Evolutionary conservation across 1,284 basidiomycete species (phyloP), one percentile per base, ranked within the genome.

Genomic region (Marasmius tenuissimus): DNA sequence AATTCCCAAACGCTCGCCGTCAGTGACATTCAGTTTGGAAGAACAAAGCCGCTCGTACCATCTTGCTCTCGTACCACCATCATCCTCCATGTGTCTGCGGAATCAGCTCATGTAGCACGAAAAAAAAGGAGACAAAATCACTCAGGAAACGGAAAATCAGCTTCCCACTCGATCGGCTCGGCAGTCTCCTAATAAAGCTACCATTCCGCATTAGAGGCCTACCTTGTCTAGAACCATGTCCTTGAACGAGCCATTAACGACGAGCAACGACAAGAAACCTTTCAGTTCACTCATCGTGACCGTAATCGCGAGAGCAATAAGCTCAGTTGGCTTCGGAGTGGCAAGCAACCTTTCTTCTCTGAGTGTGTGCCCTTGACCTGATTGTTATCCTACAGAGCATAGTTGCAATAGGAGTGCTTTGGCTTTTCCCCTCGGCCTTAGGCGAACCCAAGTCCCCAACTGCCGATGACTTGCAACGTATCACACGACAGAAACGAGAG

Each of bases 241-340:
- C 27, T 48, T 57, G 38, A n/a, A 51, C 27, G 52, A 54, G 34
- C 34, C 40, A 37, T 10, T 53, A 7, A 53, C 59, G 35, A 61
- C 56, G 47, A 63, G 34, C 38, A 58, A 59, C 35, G 35, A 58
- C 34, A 47, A 61, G 55, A 12, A 49, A 50, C 49, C 60, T 50
- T 34, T 42, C 35, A 59, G 50, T 34, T 57, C 59, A 9, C 49
- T 63, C 37, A 33, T 63, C 18, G 56, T 63, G 3, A 60, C 56
- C 48, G 40, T 63, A 18, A 34, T 63, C n/a, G 59, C 62, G 3
- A 33, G 59, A 37, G 59, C 62, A 55, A 58, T 63, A 34, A 56
- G 59, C 35, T 63, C 59, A 61, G 59, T 63, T 27, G 62, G 56
- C 16, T 63, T 61, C 34, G 62, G 62, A 38, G 45, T 63, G 39